Conservation (phyloP, 2,329 filamentous ascomycete genomes). For the Penicillium sp. region DNA sequence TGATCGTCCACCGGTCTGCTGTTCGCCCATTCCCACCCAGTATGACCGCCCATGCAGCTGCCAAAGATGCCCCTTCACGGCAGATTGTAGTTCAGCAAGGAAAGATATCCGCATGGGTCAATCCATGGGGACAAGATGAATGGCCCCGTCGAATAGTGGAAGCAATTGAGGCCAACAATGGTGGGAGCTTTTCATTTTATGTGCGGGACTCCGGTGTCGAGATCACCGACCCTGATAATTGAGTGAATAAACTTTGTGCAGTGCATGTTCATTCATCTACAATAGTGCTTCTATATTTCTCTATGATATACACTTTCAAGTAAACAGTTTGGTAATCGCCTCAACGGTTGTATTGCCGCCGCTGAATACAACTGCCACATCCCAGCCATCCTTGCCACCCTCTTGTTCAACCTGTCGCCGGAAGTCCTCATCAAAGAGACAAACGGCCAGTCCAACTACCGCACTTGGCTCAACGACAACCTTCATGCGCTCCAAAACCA, state of each 20-base stretch:
- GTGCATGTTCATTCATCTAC: background rate
- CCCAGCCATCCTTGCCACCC: conserved; percentile 72
- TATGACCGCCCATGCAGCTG: conserved; percentile 35
- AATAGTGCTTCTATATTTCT: background rate
- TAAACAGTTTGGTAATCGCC: conserved; percentile 57
- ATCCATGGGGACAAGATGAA: conserved; percentile 36
- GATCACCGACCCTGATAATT: conserved; percentile 11
- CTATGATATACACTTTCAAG: conserved; percentile 4
- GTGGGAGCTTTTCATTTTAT: conserved; percentile 35
- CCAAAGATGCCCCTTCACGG: conserved; percentile 36
- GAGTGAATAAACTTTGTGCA: background rate
- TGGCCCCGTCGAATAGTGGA: conserved; percentile 36
- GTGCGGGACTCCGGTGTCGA: conserved; percentile 28
- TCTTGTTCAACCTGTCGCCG: conserved; percentile 62
- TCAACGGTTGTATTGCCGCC: conserved; percentile 67
- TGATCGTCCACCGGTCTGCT: conserved; percentile 37
- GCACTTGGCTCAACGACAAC: conserved; percentile 85
- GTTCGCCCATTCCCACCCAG: conserved; percentile 39
- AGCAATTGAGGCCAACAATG: conserved; percentile 27
- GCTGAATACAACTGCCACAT: conserved; percentile 60
- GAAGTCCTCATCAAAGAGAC: conserved; percentile 84
- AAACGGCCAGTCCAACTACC: conserved; percentile 78
- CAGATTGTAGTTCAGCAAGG: conserved; percentile 37
- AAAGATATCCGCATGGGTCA: conserved; percentile 39
- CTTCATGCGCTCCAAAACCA: conserved; percentile 87